These are phyloP conservation scores for Lentinula edodes DNA, from an alignment of 768 basidiomycete species.

Conservation along the genomic window DNA sequence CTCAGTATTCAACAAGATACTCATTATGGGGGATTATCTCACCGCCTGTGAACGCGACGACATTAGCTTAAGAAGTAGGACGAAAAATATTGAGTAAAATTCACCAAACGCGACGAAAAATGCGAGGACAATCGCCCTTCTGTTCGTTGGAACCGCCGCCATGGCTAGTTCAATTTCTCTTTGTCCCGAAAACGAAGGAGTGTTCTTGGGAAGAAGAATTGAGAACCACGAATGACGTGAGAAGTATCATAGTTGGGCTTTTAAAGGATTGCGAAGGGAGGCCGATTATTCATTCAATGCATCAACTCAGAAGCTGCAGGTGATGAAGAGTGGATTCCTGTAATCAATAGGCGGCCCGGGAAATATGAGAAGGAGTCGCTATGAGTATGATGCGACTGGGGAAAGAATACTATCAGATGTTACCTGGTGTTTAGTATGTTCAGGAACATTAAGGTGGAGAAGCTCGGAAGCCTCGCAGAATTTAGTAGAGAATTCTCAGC, in stretches of 20 bases:
- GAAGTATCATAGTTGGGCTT: not conserved
- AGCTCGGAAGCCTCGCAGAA: not conserved
- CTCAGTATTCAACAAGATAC: not conserved
- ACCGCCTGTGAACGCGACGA: not conserved
- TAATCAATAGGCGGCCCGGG: not conserved
- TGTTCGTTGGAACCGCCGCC: conserved; percentile 54
- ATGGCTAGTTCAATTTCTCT: conserved; percentile 12
- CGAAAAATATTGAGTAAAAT: conserved; percentile 12
- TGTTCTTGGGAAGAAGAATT: not conserved
- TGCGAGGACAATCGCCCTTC: conserved; percentile 57
- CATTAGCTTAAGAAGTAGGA: not conserved
- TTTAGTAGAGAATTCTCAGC: not conserved
- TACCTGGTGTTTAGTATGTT: not conserved
- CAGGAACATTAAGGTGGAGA: not conserved
- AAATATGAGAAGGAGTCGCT: not conserved
- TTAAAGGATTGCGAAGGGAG: not conserved
- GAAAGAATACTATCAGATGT: not conserved
- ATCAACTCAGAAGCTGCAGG: not conserved
- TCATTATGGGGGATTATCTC: not conserved
- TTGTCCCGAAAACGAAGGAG: not conserved
- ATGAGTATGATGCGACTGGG: not conserved
- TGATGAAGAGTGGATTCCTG: not conserved
- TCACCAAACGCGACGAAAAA: conserved; percentile 71
- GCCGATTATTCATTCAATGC: not conserved
- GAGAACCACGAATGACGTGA: not conserved